Evolutionary conservation across 768 basidiomycete species (phyloP).

Genomic region (Pulveroboletus sp.): DNA sequence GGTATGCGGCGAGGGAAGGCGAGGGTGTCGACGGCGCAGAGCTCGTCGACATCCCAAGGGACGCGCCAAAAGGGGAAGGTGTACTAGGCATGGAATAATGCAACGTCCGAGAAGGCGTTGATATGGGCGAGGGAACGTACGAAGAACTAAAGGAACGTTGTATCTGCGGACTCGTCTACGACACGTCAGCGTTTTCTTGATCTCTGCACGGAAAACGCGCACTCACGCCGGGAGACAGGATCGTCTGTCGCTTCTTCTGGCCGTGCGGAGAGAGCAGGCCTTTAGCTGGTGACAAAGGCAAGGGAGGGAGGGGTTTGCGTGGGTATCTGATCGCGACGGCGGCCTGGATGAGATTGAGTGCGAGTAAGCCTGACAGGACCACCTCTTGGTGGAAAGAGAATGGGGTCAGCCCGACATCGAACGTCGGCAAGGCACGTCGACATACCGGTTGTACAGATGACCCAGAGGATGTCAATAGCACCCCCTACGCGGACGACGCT

Average conservation of each 20-base stretch:
- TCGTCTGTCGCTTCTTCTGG: constrained; percentile 26
- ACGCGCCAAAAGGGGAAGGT: constrained; percentile 36
- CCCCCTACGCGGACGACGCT: constrained; percentile 25
- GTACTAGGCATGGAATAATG: constrained; percentile 36
- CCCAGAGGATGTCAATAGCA: constrained; percentile 14
- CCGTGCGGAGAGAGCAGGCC: constrained; percentile 18
- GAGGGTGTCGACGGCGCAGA: constrained; percentile 34
- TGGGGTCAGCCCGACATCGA: not conserved
- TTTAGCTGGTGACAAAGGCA: constrained; percentile 24
- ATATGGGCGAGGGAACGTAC: constrained; percentile 28
- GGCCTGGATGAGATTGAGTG: constrained; percentile 35
- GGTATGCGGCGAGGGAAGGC: constrained; percentile 38
- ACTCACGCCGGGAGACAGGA: constrained; percentile 24
- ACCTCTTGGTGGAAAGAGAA: constrained; percentile 25
- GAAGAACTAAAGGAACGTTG: constrained; percentile 30
- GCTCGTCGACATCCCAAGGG: constrained; percentile 29
- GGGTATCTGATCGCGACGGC: constrained; percentile 36
- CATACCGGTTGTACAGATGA: constrained; percentile 32
- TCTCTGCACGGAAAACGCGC: not conserved
- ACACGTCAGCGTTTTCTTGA: not conserved
- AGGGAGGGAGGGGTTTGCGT: constrained; percentile 27
- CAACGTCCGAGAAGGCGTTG: constrained; percentile 32
- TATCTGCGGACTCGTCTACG: constrained; percentile 24
- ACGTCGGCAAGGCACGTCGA: not conserved
- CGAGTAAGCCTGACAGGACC: constrained; percentile 27